phyloP scores from a whole-genome alignment of 768 basidiomycete genomes.

The Termitomyces sp. region DNA sequence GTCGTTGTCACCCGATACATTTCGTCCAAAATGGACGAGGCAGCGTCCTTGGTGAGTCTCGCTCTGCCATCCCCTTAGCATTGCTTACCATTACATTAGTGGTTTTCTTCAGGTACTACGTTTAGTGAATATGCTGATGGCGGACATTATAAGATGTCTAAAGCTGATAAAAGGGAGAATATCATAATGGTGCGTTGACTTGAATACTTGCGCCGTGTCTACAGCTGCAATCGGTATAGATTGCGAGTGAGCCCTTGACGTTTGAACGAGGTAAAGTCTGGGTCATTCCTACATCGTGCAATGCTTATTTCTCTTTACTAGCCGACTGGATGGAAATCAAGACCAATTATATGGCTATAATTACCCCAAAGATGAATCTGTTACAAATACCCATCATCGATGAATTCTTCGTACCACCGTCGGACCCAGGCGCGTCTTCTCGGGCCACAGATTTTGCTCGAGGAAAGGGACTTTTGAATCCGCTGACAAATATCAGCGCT shows the following conservation, averaged over 20 bases:
- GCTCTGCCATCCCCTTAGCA: not conserved
- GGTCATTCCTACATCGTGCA: not conserved
- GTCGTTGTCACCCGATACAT: slow-evolving; percentile 95
- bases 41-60: slow-evolving; percentile 71
- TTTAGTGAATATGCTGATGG: slow-evolving; percentile 88
- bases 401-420: slow-evolving; percentile 86
- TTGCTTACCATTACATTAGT: slow-evolving; percentile 34
- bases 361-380: slow-evolving; percentile 94
- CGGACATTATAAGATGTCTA: slow-evolving; percentile 92
- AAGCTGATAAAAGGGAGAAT: slow-evolving; percentile 91
- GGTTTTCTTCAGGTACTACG: slow-evolving; percentile 93
- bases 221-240: slow-evolving; percentile 29
- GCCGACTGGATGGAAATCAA: slow-evolving; percentile 99
- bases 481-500: slow-evolving; percentile 34
- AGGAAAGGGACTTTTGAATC: slow-evolving; percentile 78
- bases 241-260: slow-evolving; percentile 91
- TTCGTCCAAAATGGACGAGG: slow-evolving; percentile 85
- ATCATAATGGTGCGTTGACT: slow-evolving; percentile 71
- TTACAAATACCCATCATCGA: slow-evolving; percentile 93
- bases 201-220: not conserved
- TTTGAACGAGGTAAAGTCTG: slow-evolving; percentile 76
- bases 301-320: slow-evolving; percentile 16
- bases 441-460: slow-evolving; percentile 82
- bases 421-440: slow-evolving; percentile 64
- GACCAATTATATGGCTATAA: slow-evolving; percentile 92